Evolutionary conservation across 148 eudicot species (phyloP), one percentile per base, ranked within the genome.

Genomic region (Fallopia convolvulus): DNA sequence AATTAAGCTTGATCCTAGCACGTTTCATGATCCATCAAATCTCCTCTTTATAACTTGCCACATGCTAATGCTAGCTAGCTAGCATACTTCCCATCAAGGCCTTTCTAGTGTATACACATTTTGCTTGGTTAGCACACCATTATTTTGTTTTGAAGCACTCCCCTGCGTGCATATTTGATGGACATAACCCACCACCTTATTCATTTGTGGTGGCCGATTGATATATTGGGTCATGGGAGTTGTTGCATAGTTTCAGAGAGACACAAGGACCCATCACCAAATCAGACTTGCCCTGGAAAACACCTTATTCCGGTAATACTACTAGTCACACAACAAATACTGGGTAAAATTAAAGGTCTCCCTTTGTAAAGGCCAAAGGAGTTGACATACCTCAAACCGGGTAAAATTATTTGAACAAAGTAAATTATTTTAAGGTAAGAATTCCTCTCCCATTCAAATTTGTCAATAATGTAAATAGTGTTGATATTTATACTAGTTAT

Each of bases 1-100:
- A 5, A 56, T 26, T 8, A 33, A 32, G 8, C 42, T 14, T 68
- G 15, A 33, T 4, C 46, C 21, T 68, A 13, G 72, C 72, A 68
- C 72, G 72, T 36, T n/a, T 6, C 20, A 68, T 39, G 72, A 68
- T 68, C 72, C 72, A 68, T 36, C 72, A 68, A 46, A 68, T 68
- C 72, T 68, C 20, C 14, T 66, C n/a, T 15, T 66, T 5, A 9
- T 12, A 66, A 66, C 42, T 21, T 66, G 8, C 42, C 72, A 21
- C 26, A 20, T 55, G 7, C 61, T 26, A 26, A 41, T 41, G 0
- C 7, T 4, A 41, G 44, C 44, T 41, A 41, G 44, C 5, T 55
- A 55, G 7, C 72, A 68, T 68, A 68, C 20, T 33, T 68, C 70
- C 70, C 70, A 65, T 65, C 72, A 68, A 15, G 15, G 14, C 72